These are phyloP conservation scores for Chlorella variabilis DNA, from an alignment of 163 green algal genomes.

Conservation along the genomic window DNA sequence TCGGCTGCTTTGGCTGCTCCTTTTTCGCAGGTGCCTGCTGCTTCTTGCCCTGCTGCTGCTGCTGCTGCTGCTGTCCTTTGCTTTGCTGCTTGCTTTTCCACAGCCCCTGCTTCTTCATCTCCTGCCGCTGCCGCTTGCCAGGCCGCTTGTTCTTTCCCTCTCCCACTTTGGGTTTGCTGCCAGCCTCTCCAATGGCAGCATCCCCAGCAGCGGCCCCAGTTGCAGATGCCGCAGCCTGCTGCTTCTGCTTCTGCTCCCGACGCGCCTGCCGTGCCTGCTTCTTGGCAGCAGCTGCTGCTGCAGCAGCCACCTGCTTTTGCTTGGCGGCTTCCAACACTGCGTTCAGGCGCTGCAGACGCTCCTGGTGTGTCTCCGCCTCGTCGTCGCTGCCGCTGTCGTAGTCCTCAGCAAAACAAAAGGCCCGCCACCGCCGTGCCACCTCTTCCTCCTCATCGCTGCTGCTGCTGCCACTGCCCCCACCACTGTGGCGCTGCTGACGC, in stretches of 20 bases:
- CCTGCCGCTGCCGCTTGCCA: slow-evolving; percentile 51
- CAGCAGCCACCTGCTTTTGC: slow-evolving; percentile 10
- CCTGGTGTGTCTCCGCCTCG: slow-evolving; percentile 48
- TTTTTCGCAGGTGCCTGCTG: neutral
- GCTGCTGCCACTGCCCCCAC: neutral
- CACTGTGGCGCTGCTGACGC: neutral
- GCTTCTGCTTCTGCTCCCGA: slow-evolving; percentile 9
- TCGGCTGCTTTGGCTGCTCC: neutral
- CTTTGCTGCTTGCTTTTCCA: slow-evolving; percentile 24
- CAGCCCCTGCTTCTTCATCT: slow-evolving; percentile 27
- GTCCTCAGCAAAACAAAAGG: slow-evolving; percentile 49
- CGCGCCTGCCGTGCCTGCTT: slow-evolving; percentile 8
- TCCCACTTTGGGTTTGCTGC: neutral
- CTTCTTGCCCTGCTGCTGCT: neutral
- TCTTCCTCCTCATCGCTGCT: slow-evolving; percentile 20
- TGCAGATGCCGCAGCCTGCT: neutral
- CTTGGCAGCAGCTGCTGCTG: neutral
- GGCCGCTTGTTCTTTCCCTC: slow-evolving; percentile 18
- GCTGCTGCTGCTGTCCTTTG: neutral
- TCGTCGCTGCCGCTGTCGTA: slow-evolving; percentile 27
- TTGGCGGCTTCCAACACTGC: neutral
- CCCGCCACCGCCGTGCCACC: slow-evolving; percentile 3
- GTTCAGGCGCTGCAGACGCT: slow-evolving; percentile 47
- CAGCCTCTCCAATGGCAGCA: neutral
- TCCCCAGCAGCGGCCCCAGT: neutral